A percentile compares a stretch with the other conserved stretches of the same genome.
These are phyloP conservation scores for Backusella westeae DNA, from an alignment of 192 early-diverging fungal species.

Conservation along the genomic window DNA sequence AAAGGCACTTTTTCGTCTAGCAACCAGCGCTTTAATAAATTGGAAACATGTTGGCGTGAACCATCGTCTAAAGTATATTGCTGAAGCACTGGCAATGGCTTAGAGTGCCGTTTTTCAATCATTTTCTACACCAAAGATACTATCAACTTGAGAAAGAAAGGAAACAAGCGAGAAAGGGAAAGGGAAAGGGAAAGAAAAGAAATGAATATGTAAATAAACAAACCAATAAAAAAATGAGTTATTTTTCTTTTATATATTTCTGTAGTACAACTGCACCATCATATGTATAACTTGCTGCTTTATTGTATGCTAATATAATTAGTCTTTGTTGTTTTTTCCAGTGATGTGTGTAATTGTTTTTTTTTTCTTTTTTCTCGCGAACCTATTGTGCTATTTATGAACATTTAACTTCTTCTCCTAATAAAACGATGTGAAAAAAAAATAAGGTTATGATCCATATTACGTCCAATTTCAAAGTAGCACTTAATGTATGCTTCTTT, in stretches of 20 bases:
- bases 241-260: not conserved
- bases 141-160: not conserved
- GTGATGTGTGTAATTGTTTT: not conserved
- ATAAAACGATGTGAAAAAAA: not conserved
- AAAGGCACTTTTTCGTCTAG: not conserved
- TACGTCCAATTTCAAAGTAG: not conserved
- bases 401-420: not conserved
- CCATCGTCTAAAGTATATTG: slow-evolving; percentile 8
- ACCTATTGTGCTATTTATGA: not conserved
- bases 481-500: not conserved
- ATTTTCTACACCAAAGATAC: not conserved
- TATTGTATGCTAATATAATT: not conserved
- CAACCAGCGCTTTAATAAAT: not conserved
- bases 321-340: too few species aligned
- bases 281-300: not conserved
- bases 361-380: not conserved
- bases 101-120: not conserved
- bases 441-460: not conserved
- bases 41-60: not conserved
- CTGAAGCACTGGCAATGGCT: not conserved
- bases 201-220: not conserved
- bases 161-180: not conserved
- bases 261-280: not conserved
- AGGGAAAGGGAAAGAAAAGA: not conserved
- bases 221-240: not conserved